These are phyloP conservation scores for Cucurbita argyrosperma DNA, from an alignment of 306 rosid genomes.

Conservation along the genomic window DNA sequence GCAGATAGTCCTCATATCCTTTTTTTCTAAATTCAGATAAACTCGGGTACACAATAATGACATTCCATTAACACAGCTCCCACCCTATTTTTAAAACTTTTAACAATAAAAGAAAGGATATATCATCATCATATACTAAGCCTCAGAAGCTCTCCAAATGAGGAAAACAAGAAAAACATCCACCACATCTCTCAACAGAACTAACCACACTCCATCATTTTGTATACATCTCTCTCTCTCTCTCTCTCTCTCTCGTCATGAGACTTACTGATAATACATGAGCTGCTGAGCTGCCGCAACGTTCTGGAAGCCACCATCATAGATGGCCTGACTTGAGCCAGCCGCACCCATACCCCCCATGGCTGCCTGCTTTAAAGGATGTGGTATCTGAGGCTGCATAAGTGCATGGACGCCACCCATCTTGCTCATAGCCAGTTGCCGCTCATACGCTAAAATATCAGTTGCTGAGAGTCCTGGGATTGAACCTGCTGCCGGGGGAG, in stretches of 20 bases:
- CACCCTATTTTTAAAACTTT: too few species aligned
- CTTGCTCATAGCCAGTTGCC: conserved; percentile 86
- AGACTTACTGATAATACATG: conserved; percentile 78
- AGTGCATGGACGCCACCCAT: conserved; percentile 81
- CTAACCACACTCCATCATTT: too few species aligned
- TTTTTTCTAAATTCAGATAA: too few species aligned
- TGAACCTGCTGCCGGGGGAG: conserved; percentile 68
- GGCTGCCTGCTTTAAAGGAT: conserved; percentile 73
- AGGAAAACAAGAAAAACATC: too few species aligned
- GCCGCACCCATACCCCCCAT: conserved; percentile 52
- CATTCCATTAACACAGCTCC: too few species aligned
- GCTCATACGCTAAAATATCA: conserved; percentile 59
- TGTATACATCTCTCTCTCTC: too few species aligned
- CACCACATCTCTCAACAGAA: too few species aligned
- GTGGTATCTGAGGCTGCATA: conserved; percentile 77
- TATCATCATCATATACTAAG: too few species aligned
- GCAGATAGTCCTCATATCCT: too few species aligned
- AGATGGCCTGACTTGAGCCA: conserved; percentile 93
- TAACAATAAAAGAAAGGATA: too few species aligned
- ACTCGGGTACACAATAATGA: too few species aligned
- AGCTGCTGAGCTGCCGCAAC: conserved; percentile 84
- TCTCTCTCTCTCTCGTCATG: not conserved
- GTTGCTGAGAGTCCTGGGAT: conserved; percentile 58
- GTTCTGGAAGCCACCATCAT: conserved; percentile 88
- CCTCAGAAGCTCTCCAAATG: too few species aligned